Conservation (phyloP, 2,329 filamentous ascomycete genomes). For the Xylogone sp. region DNA sequence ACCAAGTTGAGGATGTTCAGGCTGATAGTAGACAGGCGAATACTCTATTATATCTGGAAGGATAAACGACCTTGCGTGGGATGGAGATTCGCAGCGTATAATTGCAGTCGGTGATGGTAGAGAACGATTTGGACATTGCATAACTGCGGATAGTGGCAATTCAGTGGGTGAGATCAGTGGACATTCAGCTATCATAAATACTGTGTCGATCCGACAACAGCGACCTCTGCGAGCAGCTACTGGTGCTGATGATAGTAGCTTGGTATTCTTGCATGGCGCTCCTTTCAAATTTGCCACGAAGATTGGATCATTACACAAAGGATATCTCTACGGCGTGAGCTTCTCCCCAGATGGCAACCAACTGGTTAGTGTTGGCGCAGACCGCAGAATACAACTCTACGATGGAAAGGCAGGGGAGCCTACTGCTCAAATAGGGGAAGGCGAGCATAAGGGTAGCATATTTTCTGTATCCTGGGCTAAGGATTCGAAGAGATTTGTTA, state of each 20-base stretch:
- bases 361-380: conserved; percentile 87
- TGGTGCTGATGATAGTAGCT: conserved; percentile 81
- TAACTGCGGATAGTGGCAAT: conserved; percentile 94
- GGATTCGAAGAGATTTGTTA: conserved; percentile 83
- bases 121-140: conserved; percentile 88
- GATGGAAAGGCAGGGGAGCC: conserved; percentile 93
- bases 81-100: conserved; percentile 92
- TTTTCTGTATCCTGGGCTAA: conserved; percentile 87
- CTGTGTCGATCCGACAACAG: conserved; percentile 84
- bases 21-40: conserved; percentile 51
- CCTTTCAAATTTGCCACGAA: conserved; percentile 97
- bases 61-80: conserved; percentile 96
- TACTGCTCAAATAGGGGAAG: conserved; percentile 71
- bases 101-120: conserved; percentile 95
- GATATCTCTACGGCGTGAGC: conserved; percentile 81
- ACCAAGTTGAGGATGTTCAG: neutral
- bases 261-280: conserved; percentile 90
- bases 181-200: conserved; percentile 87
- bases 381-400: conserved; percentile 89
- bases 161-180: conserved; percentile 91
- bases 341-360: conserved; percentile 85
- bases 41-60: conserved; percentile 92
- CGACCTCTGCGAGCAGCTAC: conserved; percentile 89
- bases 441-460: conserved; percentile 88
- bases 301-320: conserved; percentile 72